Percentiles rank a stretch among this genome's conserved stretches.
Conservation (phyloP, 345 rosid species). For the Pseudoturritis turrita region DNA sequence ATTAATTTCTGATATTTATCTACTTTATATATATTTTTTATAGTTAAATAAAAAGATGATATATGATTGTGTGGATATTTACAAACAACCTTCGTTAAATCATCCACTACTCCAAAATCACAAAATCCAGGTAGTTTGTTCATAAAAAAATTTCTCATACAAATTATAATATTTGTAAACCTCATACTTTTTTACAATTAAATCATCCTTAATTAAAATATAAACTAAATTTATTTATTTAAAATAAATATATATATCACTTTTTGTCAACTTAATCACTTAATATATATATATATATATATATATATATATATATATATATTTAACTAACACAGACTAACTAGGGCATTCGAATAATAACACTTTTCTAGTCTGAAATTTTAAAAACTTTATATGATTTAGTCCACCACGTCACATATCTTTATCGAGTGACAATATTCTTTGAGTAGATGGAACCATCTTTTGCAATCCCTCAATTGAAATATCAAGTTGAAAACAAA, state of each 20-base stretch:
- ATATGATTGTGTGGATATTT: constrained; percentile 3
- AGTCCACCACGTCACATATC: too few relatives aligned
- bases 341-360: too few relatives aligned
- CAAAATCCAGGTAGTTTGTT: not conserved
- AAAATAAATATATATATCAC: too few relatives aligned
- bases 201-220: not conserved
- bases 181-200: not conserved
- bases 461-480: not conserved
- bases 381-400: not conserved
- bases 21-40: not conserved
- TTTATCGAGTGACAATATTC: not conserved
- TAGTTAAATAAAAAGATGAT: not conserved
- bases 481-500: not conserved
- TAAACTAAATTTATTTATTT: too few relatives aligned
- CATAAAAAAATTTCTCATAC: not conserved
- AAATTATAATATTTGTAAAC: not conserved
- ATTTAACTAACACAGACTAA: too few relatives aligned
- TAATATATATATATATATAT: too few relatives aligned
- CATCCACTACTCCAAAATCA: not conserved
- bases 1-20: not conserved
- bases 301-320: too few relatives aligned
- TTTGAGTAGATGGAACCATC: not conserved
- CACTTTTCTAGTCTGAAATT: too few relatives aligned
- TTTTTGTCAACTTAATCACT: too few relatives aligned
- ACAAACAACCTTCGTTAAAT: not conserved